phyloP scores from a whole-genome alignment of 192 early-diverging fungal species.

The Polychytrium aggregatum region DNA sequence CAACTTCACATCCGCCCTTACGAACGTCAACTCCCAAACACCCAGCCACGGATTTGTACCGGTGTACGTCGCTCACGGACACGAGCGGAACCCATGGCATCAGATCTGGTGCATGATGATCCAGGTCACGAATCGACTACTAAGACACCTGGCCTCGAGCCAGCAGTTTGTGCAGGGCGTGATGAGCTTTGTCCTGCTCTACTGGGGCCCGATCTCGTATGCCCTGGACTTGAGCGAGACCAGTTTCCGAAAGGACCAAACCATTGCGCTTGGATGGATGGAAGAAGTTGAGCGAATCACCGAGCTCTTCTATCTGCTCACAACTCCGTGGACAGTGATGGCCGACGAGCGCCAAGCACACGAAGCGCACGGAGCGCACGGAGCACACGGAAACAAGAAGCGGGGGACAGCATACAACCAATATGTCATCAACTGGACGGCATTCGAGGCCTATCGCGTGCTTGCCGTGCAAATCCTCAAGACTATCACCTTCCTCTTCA shows the following conservation, averaged over 20 bases:
- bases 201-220: constrained; percentile 18
- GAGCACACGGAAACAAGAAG: neutral
- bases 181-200: constrained; percentile 23
- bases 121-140: constrained; percentile 7
- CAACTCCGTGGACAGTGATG: too few relatives aligned
- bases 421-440: neutral
- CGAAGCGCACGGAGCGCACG: constrained; percentile 4
- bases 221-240: too few relatives aligned
- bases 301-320: constrained; percentile 17
- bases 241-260: constrained; percentile 1
- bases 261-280: constrained; percentile 9
- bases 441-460: constrained; percentile 1
- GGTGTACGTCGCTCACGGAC: constrained; percentile 7
- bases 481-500: constrained; percentile 21
- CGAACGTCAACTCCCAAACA: too few relatives aligned
- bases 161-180: constrained; percentile 7
- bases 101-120: constrained; percentile 34
- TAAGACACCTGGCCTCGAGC: constrained; percentile 3
- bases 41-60: constrained; percentile 9
- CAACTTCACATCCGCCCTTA: constrained; percentile 11
- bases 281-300: constrained; percentile 18
- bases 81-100: constrained; percentile 20
- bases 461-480: constrained; percentile 9
- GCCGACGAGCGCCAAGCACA: too few relatives aligned
- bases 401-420: neutral